A percentile compares a stretch with the other conserved stretches of the same genome.
These are phyloP conservation scores for Lasiodiplodia hormozganensis DNA, from an alignment of 2,329 filamentous ascomycete species.

Conservation along the genomic window DNA sequence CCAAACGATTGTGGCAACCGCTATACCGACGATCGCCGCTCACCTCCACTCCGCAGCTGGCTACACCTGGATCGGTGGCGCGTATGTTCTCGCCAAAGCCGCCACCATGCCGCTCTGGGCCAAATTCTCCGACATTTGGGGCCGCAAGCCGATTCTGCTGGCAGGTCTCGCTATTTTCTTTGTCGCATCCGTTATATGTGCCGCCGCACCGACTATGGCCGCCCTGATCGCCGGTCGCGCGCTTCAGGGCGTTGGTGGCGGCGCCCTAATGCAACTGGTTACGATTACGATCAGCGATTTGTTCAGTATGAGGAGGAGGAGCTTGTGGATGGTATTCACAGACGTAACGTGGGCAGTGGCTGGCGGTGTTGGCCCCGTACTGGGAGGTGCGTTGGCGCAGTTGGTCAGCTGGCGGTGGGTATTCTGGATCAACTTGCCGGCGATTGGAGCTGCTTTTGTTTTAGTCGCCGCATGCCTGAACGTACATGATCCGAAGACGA, in stretches of 20 bases:
- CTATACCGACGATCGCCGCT: conserved; percentile 68
- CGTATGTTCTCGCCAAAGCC: conserved; percentile 74
- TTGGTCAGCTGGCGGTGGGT: conserved; percentile 60
- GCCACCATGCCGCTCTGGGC: conserved; percentile 76
- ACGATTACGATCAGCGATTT: conserved; percentile 63
- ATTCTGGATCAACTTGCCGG: conserved; percentile 64
- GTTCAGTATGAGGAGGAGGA: conserved; percentile 57
- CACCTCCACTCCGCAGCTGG: conserved; percentile 71
- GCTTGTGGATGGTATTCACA: conserved; percentile 58
- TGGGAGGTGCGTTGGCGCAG: conserved; percentile 60
- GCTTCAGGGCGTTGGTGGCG: conserved; percentile 62
- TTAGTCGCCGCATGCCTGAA: conserved; percentile 61
- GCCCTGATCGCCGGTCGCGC: conserved; percentile 62
- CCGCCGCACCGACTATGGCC: conserved; percentile 53
- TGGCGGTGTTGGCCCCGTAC: conserved; percentile 59
- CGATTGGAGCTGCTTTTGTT: conserved; percentile 56
- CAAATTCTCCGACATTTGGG: conserved; percentile 64
- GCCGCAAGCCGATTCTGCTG: conserved; percentile 61
- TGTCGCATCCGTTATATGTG: conserved; percentile 58
- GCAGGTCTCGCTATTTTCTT: conserved; percentile 58
- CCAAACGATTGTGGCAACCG: conserved; percentile 69
- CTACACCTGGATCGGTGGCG: conserved; percentile 79
- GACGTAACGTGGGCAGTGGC: conserved; percentile 64
- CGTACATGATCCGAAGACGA: conserved; percentile 62
- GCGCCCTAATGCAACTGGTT: conserved; percentile 60